Conservation (phyloP, 345 rosid species). For the Mallotus nudiflorus region DNA sequence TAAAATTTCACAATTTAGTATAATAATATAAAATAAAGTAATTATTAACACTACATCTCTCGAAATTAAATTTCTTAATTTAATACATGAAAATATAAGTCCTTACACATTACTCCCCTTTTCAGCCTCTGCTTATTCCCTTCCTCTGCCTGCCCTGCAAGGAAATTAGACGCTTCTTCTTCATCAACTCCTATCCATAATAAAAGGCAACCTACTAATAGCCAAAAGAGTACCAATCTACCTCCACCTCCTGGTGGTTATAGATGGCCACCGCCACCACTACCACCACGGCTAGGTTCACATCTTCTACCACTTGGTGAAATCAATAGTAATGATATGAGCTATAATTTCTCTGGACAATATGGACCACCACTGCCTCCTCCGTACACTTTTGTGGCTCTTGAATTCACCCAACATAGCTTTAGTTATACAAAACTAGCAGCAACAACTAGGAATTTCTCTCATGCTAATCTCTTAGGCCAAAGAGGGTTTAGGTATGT, state of each 20-base stretch:
- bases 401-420: conserved; percentile 59
- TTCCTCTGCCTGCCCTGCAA: no score
- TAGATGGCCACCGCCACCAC: conserved; percentile 35
- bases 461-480: conserved; percentile 60
- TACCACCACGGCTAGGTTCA: conserved; percentile 18
- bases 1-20: no score
- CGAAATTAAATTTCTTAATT: no score
- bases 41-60: no score
- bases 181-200: conserved; percentile 17
- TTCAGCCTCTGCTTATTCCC: no score
- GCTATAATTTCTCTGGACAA: conserved; percentile 44
- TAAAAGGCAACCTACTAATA: conserved; percentile 14
- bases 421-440: conserved; percentile 72
- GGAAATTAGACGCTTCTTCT: no score
- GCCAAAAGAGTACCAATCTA: conserved; percentile 21
- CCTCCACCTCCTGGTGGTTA: conserved; percentile 43
- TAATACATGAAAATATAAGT: no score
- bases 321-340: conserved; percentile 41
- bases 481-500: conserved; percentile 91
- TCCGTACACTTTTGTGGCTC: conserved; percentile 43
- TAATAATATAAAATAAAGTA: no score
- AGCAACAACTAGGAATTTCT: conserved; percentile 64
- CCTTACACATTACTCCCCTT: no score
- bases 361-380: conserved; percentile 51
- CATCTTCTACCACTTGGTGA: conserved; percentile 32